These are phyloP conservation scores for Monoraphidium neglectum DNA, from an alignment of 139 green algal species.

Conservation along the genomic window DNA sequence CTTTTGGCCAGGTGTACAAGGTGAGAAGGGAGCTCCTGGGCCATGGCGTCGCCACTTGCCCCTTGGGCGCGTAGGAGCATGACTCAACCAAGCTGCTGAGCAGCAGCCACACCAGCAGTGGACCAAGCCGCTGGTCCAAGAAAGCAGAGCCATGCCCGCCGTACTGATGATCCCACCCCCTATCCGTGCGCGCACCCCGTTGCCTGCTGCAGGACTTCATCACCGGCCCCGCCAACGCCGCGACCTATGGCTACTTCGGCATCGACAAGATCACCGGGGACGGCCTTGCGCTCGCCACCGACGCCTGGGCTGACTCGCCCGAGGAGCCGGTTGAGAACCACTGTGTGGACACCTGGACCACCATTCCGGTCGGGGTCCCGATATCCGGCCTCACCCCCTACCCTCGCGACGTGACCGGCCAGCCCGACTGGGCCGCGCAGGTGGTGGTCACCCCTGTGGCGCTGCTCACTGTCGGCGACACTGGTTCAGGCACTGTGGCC, in stretches of 20 bases:
- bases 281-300: conserved; percentile 16
- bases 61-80: too few species aligned
- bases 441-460: conserved; percentile 9
- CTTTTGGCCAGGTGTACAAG: conserved; percentile 18
- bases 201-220: conserved; percentile 21
- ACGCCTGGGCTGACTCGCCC: background rate
- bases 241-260: conserved; percentile 9
- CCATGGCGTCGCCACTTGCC: too few species aligned
- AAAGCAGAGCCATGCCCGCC: too few species aligned
- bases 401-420: background rate
- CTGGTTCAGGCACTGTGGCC: background rate
- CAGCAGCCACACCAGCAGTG: too few species aligned
- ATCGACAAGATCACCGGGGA: conserved; percentile 10
- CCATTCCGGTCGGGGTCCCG: background rate
- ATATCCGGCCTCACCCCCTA: conserved; percentile 15
- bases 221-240: background rate
- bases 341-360: conserved; percentile 25
- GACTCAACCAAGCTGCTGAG: too few species aligned
- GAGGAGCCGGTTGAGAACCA: conserved; percentile 3
- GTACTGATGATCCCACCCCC: too few species aligned
- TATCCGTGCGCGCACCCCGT: too few species aligned
- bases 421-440: conserved; percentile 8
- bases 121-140: too few species aligned
- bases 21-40: too few species aligned
- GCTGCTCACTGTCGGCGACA: conserved; percentile 8